Evolutionary conservation across 1,284 basidiomycete genomes (phyloP).

Genomic region (Microbotryum intermedium): DNA sequence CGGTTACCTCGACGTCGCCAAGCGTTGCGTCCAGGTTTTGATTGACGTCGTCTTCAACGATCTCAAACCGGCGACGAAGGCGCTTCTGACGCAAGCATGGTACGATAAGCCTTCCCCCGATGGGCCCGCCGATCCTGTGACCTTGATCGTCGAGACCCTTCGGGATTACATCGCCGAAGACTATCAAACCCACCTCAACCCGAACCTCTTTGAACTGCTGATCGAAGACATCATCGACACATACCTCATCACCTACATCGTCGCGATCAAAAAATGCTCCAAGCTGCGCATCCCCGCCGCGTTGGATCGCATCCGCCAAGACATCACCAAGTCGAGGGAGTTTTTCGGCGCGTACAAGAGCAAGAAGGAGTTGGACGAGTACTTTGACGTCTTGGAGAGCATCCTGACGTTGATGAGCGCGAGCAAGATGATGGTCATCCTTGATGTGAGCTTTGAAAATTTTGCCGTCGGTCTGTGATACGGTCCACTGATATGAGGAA

Average conservation of each 20-base stretch:
- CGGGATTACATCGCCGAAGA: slow-evolving; percentile 82
- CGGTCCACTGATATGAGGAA: not conserved
- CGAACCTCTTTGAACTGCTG: slow-evolving; percentile 81
- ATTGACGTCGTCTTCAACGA: slow-evolving; percentile 96
- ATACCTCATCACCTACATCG: slow-evolving; percentile 85
- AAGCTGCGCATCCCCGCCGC: slow-evolving; percentile 82
- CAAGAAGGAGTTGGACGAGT: slow-evolving; percentile 66
- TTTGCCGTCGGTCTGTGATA: no score
- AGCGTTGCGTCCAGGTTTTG: slow-evolving; percentile 87
- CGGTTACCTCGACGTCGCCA: slow-evolving; percentile 94
- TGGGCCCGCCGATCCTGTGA: slow-evolving; percentile 55
- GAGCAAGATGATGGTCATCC: slow-evolving; percentile 82
- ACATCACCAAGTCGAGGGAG: slow-evolving; percentile 65
- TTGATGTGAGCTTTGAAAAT: slow-evolving; percentile 55
- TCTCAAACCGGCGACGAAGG: slow-evolving; percentile 76
- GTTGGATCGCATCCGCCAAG: slow-evolving; percentile 68
- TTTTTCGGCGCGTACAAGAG: slow-evolving; percentile 77
- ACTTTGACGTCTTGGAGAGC: slow-evolving; percentile 81
- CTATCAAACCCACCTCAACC: slow-evolving; percentile 83
- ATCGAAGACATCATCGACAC: slow-evolving; percentile 87
- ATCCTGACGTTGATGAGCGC: slow-evolving; percentile 78
- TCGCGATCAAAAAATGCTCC: slow-evolving; percentile 70
- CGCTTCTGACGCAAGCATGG: slow-evolving; percentile 74
- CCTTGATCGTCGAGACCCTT: slow-evolving; percentile 87
- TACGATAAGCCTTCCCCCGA: slow-evolving; percentile 44